Evolutionary conservation across 805 yeast species (phyloP), one percentile per base, ranked within the genome.

Genomic region (Danielia reshetovae): DNA sequence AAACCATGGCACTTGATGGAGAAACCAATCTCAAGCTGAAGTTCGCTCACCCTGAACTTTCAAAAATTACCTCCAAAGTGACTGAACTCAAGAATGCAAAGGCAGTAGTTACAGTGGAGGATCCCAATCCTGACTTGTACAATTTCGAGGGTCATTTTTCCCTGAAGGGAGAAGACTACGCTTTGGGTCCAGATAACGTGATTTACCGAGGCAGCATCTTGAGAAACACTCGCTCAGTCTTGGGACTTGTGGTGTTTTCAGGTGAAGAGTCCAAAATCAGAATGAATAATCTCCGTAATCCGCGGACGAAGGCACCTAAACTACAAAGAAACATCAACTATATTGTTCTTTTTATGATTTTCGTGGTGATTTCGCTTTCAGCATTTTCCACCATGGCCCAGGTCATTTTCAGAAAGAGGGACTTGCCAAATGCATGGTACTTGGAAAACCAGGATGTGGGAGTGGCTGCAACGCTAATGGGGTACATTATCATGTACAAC

Each of bases 1-100:
- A 93, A 57, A 93, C 99, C 1, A 88, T 90, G 90, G 98, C 96
- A 1, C 68, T 93, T 31, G 98, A 93, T 60, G 99, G 99, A 32
- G 98, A 93, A 59, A 93, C 97, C 0, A 90, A 88, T 54, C 67
- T 93, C 41, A 93, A 93, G 57, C 71, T 85, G 6, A 79, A 77
- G 48, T 62, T 65, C 13, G 85, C 96, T 0, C 83, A 81, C 42
- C 67, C 72, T 2, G 85, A 79, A 40, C 46, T 90, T 2, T 70
- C 79, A 26, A 72, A 73, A 11, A 43, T 59, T 8, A 66, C 81
- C 27, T 62, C 70, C 15, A 62, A 70, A 3, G 81, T 77, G 0
- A 55, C 68, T 2, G 74, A 74, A 0, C 54, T 85, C 33, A 70
- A 68, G 18, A 62, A 64, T 26, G 54, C 79, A 13, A 62, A 68